A percentile compares a stretch with the other conserved stretches of the same genome.
These are phyloP conservation scores for Leishmania tropica DNA, from an alignment of 208 protist genomes.

Conservation along the genomic window DNA sequence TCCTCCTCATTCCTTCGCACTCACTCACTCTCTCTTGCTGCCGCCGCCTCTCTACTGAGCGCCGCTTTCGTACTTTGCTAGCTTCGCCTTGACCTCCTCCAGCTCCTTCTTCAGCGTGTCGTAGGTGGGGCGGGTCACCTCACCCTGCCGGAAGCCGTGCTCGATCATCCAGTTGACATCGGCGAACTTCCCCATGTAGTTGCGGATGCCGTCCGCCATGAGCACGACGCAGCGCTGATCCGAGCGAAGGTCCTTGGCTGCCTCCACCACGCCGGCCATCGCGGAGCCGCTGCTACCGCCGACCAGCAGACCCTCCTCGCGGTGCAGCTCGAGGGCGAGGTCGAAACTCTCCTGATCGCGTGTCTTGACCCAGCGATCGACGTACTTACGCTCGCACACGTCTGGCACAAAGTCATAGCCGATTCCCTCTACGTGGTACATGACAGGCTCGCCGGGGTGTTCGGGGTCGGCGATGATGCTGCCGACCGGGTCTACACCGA, in stretches of 20 bases:
- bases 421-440: constrained; percentile 97
- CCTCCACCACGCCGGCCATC: constrained; percentile 90
- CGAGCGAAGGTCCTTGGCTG: constrained; percentile 89
- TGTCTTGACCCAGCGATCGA: constrained; percentile 95
- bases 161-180: constrained; percentile 97
- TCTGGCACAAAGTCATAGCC: constrained; percentile 98
- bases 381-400: constrained; percentile 91
- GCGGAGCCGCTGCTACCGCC: constrained; percentile 95
- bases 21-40: constrained; percentile 9
- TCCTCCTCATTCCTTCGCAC: background rate
- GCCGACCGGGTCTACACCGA: constrained; percentile 97
- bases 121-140: constrained; percentile 78
- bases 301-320: constrained; percentile 95
- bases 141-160: constrained; percentile 87
- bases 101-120: constrained; percentile 65
- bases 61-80: constrained; percentile 63
- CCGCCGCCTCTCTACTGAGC: constrained; percentile 21
- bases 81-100: constrained; percentile 55
- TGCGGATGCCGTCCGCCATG: constrained; percentile 95
- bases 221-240: constrained; percentile 95
- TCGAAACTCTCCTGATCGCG: constrained; percentile 94
- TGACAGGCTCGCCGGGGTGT: constrained; percentile 21
- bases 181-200: constrained; percentile 98
- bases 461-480: constrained; percentile 95
- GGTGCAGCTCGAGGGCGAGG: constrained; percentile 92